Evolutionary conservation across 495 filamentous ascomycete species (phyloP).

Genomic region (Penicillium herquei): DNA sequence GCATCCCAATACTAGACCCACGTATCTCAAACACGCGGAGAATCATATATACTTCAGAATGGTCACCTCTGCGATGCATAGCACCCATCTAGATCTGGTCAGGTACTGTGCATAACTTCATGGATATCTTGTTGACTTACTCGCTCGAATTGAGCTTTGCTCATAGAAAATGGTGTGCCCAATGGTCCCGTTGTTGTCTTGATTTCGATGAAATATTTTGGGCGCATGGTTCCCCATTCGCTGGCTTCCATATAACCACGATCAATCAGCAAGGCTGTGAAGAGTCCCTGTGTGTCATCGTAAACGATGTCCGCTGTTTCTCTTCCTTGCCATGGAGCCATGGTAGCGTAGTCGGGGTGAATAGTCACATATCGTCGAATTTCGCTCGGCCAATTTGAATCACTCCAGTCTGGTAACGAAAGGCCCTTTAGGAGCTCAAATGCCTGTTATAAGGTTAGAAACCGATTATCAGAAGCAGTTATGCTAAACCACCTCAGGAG

Average conservation of each 20-base stretch:
- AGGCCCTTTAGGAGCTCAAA: not conserved
- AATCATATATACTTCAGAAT: slow-evolving; percentile 33
- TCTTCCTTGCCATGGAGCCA: not conserved
- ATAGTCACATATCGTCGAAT: not conserved
- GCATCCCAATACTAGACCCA: slow-evolving; percentile 25
- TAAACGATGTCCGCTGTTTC: not conserved
- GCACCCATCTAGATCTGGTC: not conserved
- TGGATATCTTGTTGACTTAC: slow-evolving; percentile 13
- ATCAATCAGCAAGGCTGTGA: not conserved
- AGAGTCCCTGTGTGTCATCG: not conserved
- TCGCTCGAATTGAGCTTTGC: slow-evolving; percentile 34
- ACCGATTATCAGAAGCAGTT: not conserved
- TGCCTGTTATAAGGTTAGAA: not conserved
- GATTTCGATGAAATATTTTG: slow-evolving; percentile 46
- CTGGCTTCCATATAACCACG: not conserved
- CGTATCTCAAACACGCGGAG: slow-evolving; percentile 41
- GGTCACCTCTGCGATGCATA: not conserved
- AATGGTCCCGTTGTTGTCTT: slow-evolving; percentile 43
- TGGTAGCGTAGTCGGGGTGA: not conserved
- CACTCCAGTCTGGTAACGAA: not conserved
- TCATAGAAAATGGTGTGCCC: slow-evolving; percentile 42
- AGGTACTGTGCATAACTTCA: not conserved
- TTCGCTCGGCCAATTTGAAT: not conserved
- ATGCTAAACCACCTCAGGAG: no score
- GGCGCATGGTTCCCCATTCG: slow-evolving; percentile 3